A percentile compares a stretch with the other conserved stretches of the same genome.
These are phyloP conservation scores for Arthrobotrys musiformis DNA, from an alignment of 2,329 filamentous ascomycete genomes.

Conservation along the genomic window DNA sequence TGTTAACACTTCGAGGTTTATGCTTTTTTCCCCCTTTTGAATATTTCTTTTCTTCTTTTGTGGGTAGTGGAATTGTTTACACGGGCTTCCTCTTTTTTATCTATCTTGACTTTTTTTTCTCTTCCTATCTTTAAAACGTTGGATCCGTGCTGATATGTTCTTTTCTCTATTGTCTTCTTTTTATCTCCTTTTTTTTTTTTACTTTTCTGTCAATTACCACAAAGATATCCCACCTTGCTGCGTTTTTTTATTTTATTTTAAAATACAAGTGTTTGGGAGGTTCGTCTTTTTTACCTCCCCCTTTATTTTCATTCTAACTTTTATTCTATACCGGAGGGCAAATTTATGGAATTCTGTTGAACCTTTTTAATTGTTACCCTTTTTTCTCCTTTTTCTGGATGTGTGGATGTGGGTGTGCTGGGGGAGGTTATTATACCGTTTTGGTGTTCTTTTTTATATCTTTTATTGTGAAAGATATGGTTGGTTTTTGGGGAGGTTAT, in stretches of 20 bases:
- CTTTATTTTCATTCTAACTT: neutral
- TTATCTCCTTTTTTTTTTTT: neutral
- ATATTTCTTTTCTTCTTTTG: neutral
- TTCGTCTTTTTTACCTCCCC: neutral
- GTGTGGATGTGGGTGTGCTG: neutral
- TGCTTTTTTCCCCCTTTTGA: neutral
- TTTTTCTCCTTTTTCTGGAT: neutral
- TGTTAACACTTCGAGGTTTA: constrained; percentile 42
- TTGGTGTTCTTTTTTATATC: neutral
- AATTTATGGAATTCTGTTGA: neutral
- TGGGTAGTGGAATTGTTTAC: constrained; percentile 11
- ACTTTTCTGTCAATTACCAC: constrained; percentile 22
- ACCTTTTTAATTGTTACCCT: neutral
- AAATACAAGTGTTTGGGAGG: neutral
- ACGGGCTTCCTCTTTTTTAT: neutral
- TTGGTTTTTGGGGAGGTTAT: too few species aligned
- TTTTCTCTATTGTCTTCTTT: neutral
- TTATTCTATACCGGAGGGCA: neutral
- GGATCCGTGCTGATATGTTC: neutral
- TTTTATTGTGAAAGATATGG: too few species aligned
- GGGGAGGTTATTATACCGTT: too few species aligned
- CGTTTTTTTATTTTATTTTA: constrained; percentile 43
- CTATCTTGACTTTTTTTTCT: too few species aligned
- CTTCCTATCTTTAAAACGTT: constrained; percentile 21
- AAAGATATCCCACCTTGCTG: constrained; percentile 37